A percentile compares a stretch with the other conserved stretches of the same genome.
Evolutionary conservation across 495 filamentous ascomycete species (phyloP).

Genomic region (Aspergillus asperescens): DNA sequence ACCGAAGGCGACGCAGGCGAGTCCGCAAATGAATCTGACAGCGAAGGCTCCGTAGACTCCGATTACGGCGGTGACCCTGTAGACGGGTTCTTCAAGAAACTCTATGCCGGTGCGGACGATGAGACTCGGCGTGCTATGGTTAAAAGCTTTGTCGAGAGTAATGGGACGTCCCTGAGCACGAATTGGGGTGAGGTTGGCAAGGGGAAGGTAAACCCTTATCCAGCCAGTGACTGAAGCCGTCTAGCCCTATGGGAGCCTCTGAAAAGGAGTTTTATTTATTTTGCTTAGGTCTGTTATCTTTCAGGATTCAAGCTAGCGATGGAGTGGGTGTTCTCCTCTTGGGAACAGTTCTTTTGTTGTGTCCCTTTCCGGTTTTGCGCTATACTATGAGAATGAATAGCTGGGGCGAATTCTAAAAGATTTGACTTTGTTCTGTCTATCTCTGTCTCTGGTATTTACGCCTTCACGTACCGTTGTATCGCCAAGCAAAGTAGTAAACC

Average conservation of each 20-base stretch:
- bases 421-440: not conserved
- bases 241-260: not conserved
- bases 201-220: slow-evolving; percentile 63
- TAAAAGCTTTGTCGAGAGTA: slow-evolving; percentile 92
- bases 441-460: not conserved
- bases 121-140: slow-evolving; percentile 92
- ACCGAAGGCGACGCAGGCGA: slow-evolving; percentile 14
- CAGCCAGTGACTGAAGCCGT: slow-evolving; percentile 45
- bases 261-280: not conserved
- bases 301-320: too few relatives aligned
- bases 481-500: not conserved
- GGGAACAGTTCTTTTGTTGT: too few relatives aligned
- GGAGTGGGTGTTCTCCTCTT: too few relatives aligned
- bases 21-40: slow-evolving; percentile 37
- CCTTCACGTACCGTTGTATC: not conserved
- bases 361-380: too few relatives aligned
- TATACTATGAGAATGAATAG: too few relatives aligned
- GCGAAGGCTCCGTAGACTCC: slow-evolving; percentile 43
- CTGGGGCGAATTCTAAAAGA: not conserved
- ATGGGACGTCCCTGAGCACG: slow-evolving; percentile 88
- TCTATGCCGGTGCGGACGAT: slow-evolving; percentile 72
- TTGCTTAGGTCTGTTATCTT: not conserved
- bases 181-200: slow-evolving; percentile 82
- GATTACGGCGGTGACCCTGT: slow-evolving; percentile 67
- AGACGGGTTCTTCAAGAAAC: slow-evolving; percentile 83